Evolutionary conservation across 495 filamentous ascomycete species (phyloP).

Genomic region (Penicillium soppii): DNA sequence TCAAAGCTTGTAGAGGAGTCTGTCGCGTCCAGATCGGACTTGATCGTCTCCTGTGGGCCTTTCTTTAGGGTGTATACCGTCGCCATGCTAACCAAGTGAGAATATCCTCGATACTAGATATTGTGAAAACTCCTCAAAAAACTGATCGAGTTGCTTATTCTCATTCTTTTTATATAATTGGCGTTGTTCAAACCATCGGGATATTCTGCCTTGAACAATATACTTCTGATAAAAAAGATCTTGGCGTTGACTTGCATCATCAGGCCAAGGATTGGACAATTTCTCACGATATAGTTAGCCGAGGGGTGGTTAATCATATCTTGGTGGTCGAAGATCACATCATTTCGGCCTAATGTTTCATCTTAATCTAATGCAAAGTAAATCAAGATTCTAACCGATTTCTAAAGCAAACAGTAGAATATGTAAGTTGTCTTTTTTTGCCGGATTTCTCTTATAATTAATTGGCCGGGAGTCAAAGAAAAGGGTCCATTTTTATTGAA

Average conservation of each 20-base stretch:
- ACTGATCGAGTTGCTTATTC: no score
- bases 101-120: no score
- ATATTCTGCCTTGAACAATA: background rate
- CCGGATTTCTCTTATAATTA: no score
- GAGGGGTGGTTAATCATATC: conserved; percentile 8
- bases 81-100: background rate
- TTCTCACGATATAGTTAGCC: no score
- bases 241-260: conserved; percentile 1
- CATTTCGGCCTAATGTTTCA: background rate
- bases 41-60: background rate
- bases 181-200: background rate
- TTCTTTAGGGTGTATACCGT: conserved; percentile 11
- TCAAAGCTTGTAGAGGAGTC: conserved; percentile 4
- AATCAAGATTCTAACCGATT: background rate
- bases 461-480: no score
- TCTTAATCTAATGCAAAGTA: background rate
- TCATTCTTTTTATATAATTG: background rate
- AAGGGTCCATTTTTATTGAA: no score
- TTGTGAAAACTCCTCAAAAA: no score
- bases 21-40: background rate
- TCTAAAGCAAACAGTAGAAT: no score
- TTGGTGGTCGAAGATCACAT: conserved; percentile 7
- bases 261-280: background rate
- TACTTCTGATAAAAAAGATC: background rate
- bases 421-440: no score